phyloP scores from a whole-genome alignment of 352 stramenopile species.

The Pythium vanterpoolii region DNA sequence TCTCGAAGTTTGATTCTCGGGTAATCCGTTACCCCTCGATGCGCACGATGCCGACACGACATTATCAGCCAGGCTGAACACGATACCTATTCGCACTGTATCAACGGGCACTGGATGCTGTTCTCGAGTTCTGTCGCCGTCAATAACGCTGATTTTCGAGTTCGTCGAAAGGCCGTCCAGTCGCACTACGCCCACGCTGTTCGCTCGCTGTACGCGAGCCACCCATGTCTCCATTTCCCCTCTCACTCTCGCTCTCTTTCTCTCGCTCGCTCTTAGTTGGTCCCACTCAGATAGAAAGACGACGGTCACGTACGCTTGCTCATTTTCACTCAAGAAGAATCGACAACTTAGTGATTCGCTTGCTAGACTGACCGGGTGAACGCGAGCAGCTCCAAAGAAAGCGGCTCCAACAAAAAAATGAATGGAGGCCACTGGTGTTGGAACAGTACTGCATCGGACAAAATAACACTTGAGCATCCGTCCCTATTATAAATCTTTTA shows the following conservation, averaged over 20 bases:
- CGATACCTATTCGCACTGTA: too few relatives aligned
- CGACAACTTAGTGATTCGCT: conserved; percentile 41
- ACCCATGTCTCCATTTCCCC: neutral
- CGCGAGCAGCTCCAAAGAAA: conserved; percentile 1
- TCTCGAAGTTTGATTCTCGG: too few relatives aligned
- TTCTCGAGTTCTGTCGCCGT: neutral
- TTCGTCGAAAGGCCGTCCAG: neutral
- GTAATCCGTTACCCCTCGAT: too few relatives aligned
- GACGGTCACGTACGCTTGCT: conserved; percentile 68
- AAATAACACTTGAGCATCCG: conserved; percentile 13
- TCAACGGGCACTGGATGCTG: too few relatives aligned
- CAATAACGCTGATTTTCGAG: neutral
- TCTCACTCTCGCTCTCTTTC: neutral
- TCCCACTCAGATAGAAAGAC: neutral
- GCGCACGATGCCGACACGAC: too few relatives aligned
- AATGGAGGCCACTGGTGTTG: conserved; percentile 30
- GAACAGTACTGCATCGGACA: conserved; percentile 16
- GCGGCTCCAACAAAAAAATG: conserved; percentile 28
- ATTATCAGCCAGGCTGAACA: too few relatives aligned
- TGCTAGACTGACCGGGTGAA: conserved; percentile 27
- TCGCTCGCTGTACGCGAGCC: too few relatives aligned
- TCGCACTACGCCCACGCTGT: neutral
- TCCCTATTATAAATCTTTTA: too few relatives aligned
- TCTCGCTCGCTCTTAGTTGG: neutral
- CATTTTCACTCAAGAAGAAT: conserved; percentile 86